Conservation (phyloP, 2,329 filamentous ascomycete species). For the Aureobasidium pullulans region DNA sequence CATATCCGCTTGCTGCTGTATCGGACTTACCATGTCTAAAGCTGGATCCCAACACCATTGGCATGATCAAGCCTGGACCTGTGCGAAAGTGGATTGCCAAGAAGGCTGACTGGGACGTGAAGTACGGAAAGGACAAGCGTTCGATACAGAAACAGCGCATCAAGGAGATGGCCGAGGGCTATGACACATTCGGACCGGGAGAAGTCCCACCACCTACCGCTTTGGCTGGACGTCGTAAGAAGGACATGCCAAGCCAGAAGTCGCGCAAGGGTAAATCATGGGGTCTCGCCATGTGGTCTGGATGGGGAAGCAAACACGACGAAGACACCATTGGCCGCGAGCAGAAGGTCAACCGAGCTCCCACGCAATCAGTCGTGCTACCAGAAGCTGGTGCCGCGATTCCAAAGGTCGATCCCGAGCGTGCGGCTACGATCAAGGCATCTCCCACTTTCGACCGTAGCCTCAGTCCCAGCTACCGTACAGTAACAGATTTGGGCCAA, state of each 20-base stretch:
- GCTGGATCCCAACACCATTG: conserved; percentile 58
- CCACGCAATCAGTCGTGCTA: not conserved
- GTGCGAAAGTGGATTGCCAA: conserved; percentile 75
- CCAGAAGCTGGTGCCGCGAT: not conserved
- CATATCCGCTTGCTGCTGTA: conserved; percentile 59
- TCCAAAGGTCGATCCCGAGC: not conserved
- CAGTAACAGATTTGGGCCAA: conserved; percentile 3
- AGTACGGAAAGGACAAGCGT: conserved; percentile 61
- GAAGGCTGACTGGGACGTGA: conserved; percentile 65
- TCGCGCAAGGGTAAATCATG: conserved; percentile 43
- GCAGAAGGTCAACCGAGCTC: conserved; percentile 38
- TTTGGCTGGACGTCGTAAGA: conserved; percentile 61
- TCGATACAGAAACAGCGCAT: conserved; percentile 67
- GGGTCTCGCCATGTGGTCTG: conserved; percentile 74
- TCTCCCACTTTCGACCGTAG: conserved; percentile 3
- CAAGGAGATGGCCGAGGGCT: conserved; percentile 64
- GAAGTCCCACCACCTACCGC: conserved; percentile 80
- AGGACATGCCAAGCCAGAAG: conserved; percentile 42
- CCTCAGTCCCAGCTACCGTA: conserved; percentile 4
- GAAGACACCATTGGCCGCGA: conserved; percentile 62
- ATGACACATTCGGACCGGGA: conserved; percentile 59
- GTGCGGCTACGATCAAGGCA: not conserved
- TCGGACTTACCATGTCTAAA: conserved; percentile 60
- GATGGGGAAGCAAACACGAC: conserved; percentile 87
- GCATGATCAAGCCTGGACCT: conserved; percentile 70